Base-by-base conservation (phyloP, 805 yeast genomes). In the Saccharomycopsis fibuligera region DNA sequence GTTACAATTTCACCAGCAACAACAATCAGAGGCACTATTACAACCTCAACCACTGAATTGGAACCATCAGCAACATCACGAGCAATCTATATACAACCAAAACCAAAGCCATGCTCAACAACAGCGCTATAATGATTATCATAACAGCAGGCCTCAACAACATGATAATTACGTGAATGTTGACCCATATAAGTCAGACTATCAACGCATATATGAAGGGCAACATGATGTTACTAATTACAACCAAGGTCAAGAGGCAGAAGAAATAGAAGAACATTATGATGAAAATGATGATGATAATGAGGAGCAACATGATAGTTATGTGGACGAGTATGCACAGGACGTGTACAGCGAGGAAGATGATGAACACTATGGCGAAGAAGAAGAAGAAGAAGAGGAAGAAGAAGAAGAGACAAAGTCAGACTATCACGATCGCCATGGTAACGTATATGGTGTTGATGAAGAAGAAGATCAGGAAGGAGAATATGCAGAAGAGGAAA, bases 391-490 rank as follows among this genome's bases (percentile, higher is more conserved):
- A 12, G 48, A 45, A 29, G 36, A 24, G 5, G 29, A 35, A 29
- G 37, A 9, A 21, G 41, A 35, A 14, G 35, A 16, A 38, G 41
- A 16, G 17, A 14, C 19, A 6, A 16, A 14, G 19, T 12, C 8
- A 8, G 58, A 58, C 46, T 56, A 2, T 16, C 9, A 16, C 19
- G 45, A 30, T 17, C 12, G 2, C 3, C 6, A 16, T 17, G 35
- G 17, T 17, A 19, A 19, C 8, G 22, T 19, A 1, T 6, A 36
- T 12, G 16, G 21, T 12, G 22, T 14, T 24, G 22, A 35, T 36
- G 16, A 36, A 9, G 27, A 33, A 35, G 35, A 41, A 14, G 27
- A 30, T 4, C 10, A 5, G 22, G 35, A 24, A 21, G 41, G n/a
- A 10, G 41, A 24, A n/a, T 23, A 35, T 16, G 31, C 30, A 3